Evolutionary conservation across 768 basidiomycete species (phyloP), one percentile per base, ranked within the genome.

Genomic region (Cystofilobasidium bisporidii): DNA sequence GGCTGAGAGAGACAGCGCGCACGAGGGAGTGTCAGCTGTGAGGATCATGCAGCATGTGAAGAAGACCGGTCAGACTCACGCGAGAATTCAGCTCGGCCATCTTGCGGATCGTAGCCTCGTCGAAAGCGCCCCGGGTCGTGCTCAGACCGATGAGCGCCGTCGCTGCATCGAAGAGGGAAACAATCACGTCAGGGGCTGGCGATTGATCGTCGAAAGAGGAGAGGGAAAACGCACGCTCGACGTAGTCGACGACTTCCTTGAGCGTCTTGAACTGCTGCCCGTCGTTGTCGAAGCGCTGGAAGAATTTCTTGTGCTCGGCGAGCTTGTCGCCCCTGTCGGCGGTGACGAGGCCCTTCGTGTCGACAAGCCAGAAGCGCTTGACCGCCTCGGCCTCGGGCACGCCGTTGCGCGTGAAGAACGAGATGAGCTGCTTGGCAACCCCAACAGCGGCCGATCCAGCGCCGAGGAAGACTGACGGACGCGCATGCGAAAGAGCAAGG

Each of bases 371-470:
- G 75, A 96, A 89, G 55, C 81, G 81, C 64, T 80, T 78, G 65
- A 85, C 84, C 24, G 91, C 91, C 75, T 92, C 84, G 70, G 91
- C 84, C 72, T 84, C 81, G 6, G 83, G 82, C 73, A 92, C 75
- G 30, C 91, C 89, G 72, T 87, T 82, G 70, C 89, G 78, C 43
- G 83, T 89, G 81, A 92, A 91, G 82, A 92, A 94, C 76, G 87
- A 88, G 81, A 86, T 83, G 73, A 80, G 77, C 76, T 94, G 91
- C 79, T 83, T 85, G 66, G 87, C 92, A 55, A 97, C 92, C 56
- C 92, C 93, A 63, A 96, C 88, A 70, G 91, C 92, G 2, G 90
- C 89, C 30, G 86, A 88, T 8, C 93, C 93, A 5, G 92, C 90
- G 22, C 93, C 93, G 64, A 90, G 86, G 82, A 97, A 94, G 50